Base-by-base conservation (phyloP, 164 flowering plant genomes). In the Chimonanthus salicifolius region DNA sequence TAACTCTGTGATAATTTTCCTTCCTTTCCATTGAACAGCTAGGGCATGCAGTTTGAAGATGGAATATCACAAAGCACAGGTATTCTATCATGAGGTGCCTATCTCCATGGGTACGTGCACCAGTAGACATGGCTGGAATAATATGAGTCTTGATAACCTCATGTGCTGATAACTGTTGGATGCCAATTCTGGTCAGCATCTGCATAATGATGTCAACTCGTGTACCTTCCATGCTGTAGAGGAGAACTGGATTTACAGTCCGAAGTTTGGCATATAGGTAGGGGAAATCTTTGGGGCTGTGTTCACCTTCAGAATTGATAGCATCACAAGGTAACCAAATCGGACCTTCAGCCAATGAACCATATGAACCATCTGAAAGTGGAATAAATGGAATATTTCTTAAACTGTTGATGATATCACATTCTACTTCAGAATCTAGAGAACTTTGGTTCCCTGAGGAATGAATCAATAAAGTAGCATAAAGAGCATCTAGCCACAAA, bases 291-390 rank as follows among this genome's bases (percentile, higher is more conserved):
- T 85, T 84, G 44, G 80, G 70, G 65, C 80, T 78, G 67, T 71
- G 70, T 43, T 79, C 89, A 72, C 80, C 77, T 68, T 86, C 89
- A 80, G 76, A 50, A 66, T 70, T 73, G 20, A 74, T 67, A 44
- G 76, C 72, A 65, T 88, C 97, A 80, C 81, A 83, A 48, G 87
- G 90, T 74, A 92, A 85, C 99, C 99, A 95, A 75, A 93, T 88
- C 68, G 88, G 80, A 70, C 90, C 97, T 71, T 86, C 88, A 75
- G 81, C 82, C 62, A 89, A 60, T 18, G 97, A 88, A 54, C 90
- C 78, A 82, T 76, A 90, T 9, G 88, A 85, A 73, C 98, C 97
- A 92, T 95, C 85, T 45, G 94, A 90, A 71, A 95, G 97, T 49
- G 97, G 99, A 80, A 95, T 86, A 78, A 90, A 90, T 62, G 94